Evolutionary conservation across 305 asterid species (phyloP).

Genomic region (Rubia peregrina): DNA sequence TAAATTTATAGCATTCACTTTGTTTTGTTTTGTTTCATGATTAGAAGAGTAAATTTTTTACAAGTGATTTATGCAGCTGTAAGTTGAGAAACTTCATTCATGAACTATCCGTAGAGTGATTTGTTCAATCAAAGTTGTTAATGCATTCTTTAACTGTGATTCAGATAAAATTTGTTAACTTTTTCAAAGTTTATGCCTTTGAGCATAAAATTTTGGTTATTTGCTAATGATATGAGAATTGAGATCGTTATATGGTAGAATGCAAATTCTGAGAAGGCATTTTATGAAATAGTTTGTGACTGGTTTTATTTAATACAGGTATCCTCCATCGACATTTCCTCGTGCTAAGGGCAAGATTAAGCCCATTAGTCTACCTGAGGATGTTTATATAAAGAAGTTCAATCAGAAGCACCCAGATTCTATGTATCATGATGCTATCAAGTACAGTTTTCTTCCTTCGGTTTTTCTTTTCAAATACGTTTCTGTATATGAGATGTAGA

Average conservation of each 20-base stretch:
- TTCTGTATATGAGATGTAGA: not conserved
- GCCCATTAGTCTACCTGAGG: slow-evolving; percentile 67
- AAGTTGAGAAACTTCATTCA: not conserved
- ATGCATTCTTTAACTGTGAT: not conserved
- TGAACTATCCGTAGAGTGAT: not conserved
- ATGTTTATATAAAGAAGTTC: slow-evolving; percentile 60
- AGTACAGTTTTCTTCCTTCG: slow-evolving; percentile 32
- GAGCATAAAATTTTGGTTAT: not conserved
- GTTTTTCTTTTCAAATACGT: slow-evolving; percentile 8
- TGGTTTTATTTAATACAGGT: slow-evolving; percentile 38
- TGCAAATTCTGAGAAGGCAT: not conserved
- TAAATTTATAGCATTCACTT: not conserved
- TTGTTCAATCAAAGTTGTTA: not conserved
- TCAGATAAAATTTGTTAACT: not conserved
- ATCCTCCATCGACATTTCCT: slow-evolving; percentile 76
- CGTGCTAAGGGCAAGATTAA: slow-evolving; percentile 58
- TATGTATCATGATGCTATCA: slow-evolving; percentile 59
- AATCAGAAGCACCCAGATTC: slow-evolving; percentile 65
- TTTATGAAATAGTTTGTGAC: not conserved
- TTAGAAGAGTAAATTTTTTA: not conserved
- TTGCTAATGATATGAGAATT: not conserved
- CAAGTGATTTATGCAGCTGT: not conserved
- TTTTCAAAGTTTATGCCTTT: not conserved
- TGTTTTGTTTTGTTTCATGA: not conserved
- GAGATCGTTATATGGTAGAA: not conserved